Conservation (phyloP, 78 protist species). For the Capsaspora owczarzaki region DNA sequence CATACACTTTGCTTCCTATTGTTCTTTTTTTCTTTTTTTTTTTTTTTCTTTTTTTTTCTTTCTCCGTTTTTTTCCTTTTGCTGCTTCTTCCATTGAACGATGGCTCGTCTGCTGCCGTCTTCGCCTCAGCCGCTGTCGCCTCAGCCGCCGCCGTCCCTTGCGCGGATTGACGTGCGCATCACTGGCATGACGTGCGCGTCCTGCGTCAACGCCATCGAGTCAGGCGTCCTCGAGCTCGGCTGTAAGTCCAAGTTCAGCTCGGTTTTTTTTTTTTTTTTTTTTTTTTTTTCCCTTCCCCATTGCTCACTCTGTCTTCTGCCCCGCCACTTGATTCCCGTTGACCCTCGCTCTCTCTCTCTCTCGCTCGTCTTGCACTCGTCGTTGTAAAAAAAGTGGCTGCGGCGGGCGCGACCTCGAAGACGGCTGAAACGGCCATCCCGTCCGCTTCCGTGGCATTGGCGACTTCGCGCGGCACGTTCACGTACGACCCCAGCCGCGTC, state of each 20-base stretch:
- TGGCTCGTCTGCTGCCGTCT: too few species aligned
- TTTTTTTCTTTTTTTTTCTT: too few species aligned
- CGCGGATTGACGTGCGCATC: too few species aligned
- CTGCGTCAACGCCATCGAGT: constrained; percentile 39
- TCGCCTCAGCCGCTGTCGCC: too few species aligned
- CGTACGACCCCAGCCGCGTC: background rate
- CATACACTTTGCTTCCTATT: too few species aligned
- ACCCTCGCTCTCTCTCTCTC: background rate
- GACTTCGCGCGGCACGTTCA: background rate
- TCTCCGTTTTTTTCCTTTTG: too few species aligned
- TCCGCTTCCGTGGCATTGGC: constrained; percentile 4
- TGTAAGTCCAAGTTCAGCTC: constrained; percentile 1
- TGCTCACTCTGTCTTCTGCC: background rate
- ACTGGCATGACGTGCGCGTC: constrained; percentile 59
- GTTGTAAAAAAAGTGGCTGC: background rate
- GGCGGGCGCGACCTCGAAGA: constrained; percentile 43
- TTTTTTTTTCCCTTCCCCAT: background rate
- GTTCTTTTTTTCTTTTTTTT: too few species aligned
- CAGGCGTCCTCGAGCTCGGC: background rate
- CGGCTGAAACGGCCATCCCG: constrained; percentile 35
- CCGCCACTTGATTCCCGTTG: background rate
- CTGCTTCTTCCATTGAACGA: too few species aligned
- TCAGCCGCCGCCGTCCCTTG: too few species aligned
- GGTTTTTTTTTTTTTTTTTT: background rate
- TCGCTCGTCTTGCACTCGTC: background rate